Evolutionary conservation across 2,329 filamentous ascomycete genomes (phyloP).

Genomic region (Colletotrichum spaethianum): DNA sequence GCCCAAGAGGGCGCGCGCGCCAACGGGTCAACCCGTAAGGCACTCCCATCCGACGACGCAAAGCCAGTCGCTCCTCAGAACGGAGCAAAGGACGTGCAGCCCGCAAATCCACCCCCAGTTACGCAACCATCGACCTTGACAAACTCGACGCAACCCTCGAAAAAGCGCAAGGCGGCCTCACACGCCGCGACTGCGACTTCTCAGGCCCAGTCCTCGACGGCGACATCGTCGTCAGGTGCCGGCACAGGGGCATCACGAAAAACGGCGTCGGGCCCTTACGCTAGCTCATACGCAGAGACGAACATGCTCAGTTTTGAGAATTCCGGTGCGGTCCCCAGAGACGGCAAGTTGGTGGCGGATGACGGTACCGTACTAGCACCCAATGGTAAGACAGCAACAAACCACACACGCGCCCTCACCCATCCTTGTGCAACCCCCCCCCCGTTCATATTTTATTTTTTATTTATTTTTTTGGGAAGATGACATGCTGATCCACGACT

Average conservation of each 20-base stretch:
- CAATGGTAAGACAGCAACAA: constrained; percentile 78
- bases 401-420: constrained; percentile 41
- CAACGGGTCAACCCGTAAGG: constrained; percentile 58
- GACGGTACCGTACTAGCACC: constrained; percentile 87
- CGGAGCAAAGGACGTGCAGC: constrained; percentile 54
- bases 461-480: constrained; percentile 1
- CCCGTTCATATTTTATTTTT: background rate
- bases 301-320: constrained; percentile 93
- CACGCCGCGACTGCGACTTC: constrained; percentile 37
- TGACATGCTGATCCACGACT: constrained; percentile 46
- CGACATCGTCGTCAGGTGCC: constrained; percentile 47
- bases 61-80: constrained; percentile 54
- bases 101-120: constrained; percentile 43
- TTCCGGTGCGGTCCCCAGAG: constrained; percentile 76
- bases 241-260: constrained; percentile 52
- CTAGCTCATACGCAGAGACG: constrained; percentile 70
- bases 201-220: constrained; percentile 41
- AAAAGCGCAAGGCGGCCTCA: constrained; percentile 86
- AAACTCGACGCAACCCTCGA: constrained; percentile 67
- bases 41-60: constrained; percentile 55
- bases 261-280: constrained; percentile 51
- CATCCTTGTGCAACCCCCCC: background rate
- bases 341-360: constrained; percentile 87
- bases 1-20: constrained; percentile 51
- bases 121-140: constrained; percentile 65